A percentile compares a stretch with the other conserved stretches of the same genome.
phyloP scores from a whole-genome alignment of 2,329 filamentous ascomycete species.

The Emergomyces africanus region DNA sequence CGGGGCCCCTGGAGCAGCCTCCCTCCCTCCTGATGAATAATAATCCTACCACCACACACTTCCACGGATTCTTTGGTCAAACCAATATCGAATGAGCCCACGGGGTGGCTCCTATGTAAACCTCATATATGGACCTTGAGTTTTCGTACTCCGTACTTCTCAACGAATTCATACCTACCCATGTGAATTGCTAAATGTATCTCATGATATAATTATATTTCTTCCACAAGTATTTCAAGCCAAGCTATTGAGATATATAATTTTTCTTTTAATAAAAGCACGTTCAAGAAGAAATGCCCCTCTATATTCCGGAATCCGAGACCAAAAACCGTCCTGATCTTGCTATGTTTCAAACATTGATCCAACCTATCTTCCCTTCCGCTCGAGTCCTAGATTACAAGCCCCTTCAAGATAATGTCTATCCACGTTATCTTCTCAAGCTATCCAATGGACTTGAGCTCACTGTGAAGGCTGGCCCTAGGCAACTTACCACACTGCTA shows the following conservation, averaged over 20 bases:
- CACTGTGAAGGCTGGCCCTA: constrained; percentile 26
- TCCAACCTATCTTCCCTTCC: constrained; percentile 19
- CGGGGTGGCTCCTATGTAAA: neutral
- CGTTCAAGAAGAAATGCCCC: neutral
- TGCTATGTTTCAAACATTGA: constrained; percentile 1
- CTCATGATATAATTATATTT: neutral
- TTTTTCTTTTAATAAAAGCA: neutral
- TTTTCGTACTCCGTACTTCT: neutral
- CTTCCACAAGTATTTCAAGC: neutral
- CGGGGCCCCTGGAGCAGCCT: neutral
- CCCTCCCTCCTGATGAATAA: neutral
- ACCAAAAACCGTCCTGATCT: neutral
- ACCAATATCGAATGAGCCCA: neutral
- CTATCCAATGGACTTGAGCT: constrained; percentile 27
- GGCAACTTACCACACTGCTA: constrained; percentile 24
- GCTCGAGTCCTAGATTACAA: constrained; percentile 18
- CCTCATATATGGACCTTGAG: neutral
- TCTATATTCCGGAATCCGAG: neutral
- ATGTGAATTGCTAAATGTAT: neutral
- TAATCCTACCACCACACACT: neutral
- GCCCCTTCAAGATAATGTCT: constrained; percentile 20
- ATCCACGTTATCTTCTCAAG: constrained; percentile 22
- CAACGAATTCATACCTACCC: neutral
- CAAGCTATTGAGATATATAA: neutral
- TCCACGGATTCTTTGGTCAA: neutral